Base-by-base conservation (phyloP, 1,139 yeast species). In the Geotrichum bryndzae region DNA sequence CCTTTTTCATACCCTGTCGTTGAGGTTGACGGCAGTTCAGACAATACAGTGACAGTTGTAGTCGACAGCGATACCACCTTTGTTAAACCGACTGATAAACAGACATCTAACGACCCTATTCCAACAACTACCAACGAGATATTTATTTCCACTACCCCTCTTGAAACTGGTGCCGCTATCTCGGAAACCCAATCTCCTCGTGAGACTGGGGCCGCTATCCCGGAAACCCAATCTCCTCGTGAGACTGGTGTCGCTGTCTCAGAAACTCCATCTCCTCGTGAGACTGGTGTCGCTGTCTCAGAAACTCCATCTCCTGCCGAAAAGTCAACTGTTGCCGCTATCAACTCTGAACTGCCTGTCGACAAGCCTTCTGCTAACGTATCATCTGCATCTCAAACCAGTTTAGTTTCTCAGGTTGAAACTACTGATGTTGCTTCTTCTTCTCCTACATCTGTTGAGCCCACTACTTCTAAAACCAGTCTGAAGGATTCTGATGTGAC, bases 11-110 rank as follows among this genome's bases (percentile, higher is more conserved):
- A 57, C 29, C 63, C 60, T 11, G 60, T 60, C 46, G 60, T 57
- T 23, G 63, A 60, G 23, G 60, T 54, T 22, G 63, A 60, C 29
- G 63, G 63, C 27, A 60, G 62, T 35, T 52, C 57, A 50, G 63
- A 60, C 10, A 60, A 60, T 51, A 60, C 63, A 6, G 58, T 60
- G 15, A 60, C 63, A 25, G 58, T 60, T 53, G 15, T 38, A 10
- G 38, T 57, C 10, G 58, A 54, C 6, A 46, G 51, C 35, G 48
- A 48, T 18, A n/a, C 46, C 6, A 55, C 52, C 31, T 22, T 56
- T 22, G n/a, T 45, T 15, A 33, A 29, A 25, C 15, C 56, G 22
- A 11, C 57, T 18, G 29, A 55, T n/a, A 18, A 41, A 41, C 7
- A 41, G 23, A 41, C n/a, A 5, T 3, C 48, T 1, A n/a, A 7